Conservation (phyloP, 305 asterid species). For the Salvia sclarea region DNA sequence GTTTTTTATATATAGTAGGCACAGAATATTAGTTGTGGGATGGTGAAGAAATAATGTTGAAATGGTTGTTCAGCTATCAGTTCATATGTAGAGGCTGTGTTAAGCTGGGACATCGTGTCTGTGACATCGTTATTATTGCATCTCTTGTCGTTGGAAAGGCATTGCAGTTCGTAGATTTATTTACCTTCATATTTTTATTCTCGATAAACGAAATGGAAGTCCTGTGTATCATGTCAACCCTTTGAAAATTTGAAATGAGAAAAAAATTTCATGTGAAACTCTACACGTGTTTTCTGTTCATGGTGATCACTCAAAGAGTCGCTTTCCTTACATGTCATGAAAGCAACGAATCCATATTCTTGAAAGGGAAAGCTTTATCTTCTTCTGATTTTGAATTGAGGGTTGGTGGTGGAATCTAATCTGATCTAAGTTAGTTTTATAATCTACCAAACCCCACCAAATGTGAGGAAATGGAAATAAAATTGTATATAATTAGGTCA, state of each 20-base stretch:
- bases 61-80: slow-evolving; percentile 48
- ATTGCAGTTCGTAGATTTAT: background rate
- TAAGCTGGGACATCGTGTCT: slow-evolving; percentile 1
- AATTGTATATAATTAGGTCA: slow-evolving; percentile 30
- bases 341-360: slow-evolving; percentile 34
- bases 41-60: slow-evolving; percentile 36
- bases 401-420: slow-evolving; percentile 65
- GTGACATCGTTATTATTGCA: background rate
- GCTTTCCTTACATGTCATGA: slow-evolving; percentile 30
- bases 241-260: background rate
- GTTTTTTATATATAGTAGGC: slow-evolving; percentile 4
- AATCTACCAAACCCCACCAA: slow-evolving; percentile 56
- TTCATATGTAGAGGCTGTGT: slow-evolving; percentile 24
- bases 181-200: background rate
- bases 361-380: slow-evolving; percentile 39
- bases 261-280: background rate
- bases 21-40: slow-evolving; percentile 44
- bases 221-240: background rate
- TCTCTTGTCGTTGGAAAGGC: background rate
- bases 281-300: slow-evolving; percentile 8
- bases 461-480: slow-evolving; percentile 27
- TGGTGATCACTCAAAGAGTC: slow-evolving; percentile 1
- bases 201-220: background rate
- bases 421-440: slow-evolving; percentile 53
- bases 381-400: slow-evolving; percentile 38